These are phyloP conservation scores for Agaricus sinodeliciosus DNA, from an alignment of 768 basidiomycete genomes.

Conservation along the genomic window DNA sequence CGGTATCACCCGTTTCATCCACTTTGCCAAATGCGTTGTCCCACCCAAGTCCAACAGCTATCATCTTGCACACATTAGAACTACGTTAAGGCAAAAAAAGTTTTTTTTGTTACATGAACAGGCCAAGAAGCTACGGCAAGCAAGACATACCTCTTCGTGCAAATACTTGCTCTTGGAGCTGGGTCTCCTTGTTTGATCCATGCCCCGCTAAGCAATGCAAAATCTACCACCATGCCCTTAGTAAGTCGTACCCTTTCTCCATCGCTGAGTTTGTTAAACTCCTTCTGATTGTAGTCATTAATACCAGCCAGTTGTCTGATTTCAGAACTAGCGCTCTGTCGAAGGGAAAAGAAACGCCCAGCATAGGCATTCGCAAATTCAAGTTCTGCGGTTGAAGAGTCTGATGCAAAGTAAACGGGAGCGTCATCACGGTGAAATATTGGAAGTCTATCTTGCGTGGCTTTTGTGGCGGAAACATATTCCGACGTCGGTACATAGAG, in stretches of 20 bases:
- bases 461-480: conserved; percentile 36
- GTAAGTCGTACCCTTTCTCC: conserved; percentile 43
- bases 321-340: conserved; percentile 31
- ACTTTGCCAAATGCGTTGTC: conserved; percentile 52
- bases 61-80: conserved; percentile 53
- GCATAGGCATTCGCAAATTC: conserved; percentile 37
- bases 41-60: conserved; percentile 62
- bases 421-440: conserved; percentile 18
- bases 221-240: conserved; percentile 60
- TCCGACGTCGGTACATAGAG: conserved; percentile 40
- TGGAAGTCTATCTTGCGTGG: conserved; percentile 33
- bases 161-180: conserved; percentile 46
- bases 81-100: conserved; percentile 24
- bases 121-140: not conserved
- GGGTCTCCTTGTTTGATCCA: conserved; percentile 44
- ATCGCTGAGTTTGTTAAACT: conserved; percentile 35
- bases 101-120: not conserved
- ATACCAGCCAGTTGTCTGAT: conserved; percentile 44
- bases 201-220: conserved; percentile 57
- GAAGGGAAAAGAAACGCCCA: conserved; percentile 39
- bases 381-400: conserved; percentile 38
- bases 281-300: conserved; percentile 46
- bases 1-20: conserved; percentile 38
- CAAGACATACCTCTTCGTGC: conserved; percentile 45
- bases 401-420: conserved; percentile 54